A percentile compares a stretch with the other conserved stretches of the same genome.
phyloP scores from a whole-genome alignment of 352 stramenopile species.

The Globisporangium nagaii region DNA sequence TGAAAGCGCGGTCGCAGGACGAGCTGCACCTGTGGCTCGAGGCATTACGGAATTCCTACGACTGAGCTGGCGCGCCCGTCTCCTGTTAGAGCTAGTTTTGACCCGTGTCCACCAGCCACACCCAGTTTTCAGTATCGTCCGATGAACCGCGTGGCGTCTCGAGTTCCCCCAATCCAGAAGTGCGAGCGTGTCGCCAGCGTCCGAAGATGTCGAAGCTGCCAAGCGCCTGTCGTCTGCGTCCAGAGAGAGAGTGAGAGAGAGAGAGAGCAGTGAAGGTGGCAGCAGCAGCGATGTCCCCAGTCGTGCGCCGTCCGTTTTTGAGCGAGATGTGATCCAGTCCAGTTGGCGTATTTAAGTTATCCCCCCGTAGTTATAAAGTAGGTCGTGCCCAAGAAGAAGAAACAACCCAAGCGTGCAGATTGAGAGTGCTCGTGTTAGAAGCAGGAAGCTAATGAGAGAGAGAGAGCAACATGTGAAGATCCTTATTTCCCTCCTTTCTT shows the following conservation, averaged over 20 bases:
- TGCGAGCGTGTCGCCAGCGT: neutral
- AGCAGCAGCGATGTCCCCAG: neutral
- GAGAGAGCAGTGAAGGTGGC: too few species aligned
- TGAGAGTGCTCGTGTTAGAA: neutral
- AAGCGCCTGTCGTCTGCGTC: too few species aligned
- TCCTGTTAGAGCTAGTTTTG: slow-evolving; percentile 14
- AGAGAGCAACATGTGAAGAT: neutral
- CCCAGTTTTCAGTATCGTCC: slow-evolving; percentile 5
- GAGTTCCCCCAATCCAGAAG: neutral
- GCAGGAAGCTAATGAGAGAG: slow-evolving; percentile 1
- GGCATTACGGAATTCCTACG: slow-evolving; percentile 41
- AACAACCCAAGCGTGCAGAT: neutral
- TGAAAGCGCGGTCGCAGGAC: slow-evolving; percentile 59
- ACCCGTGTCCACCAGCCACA: neutral
- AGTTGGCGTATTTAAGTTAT: slow-evolving; percentile 12
- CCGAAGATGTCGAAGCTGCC: too few species aligned
- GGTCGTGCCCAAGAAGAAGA: neutral
- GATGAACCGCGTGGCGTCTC: neutral
- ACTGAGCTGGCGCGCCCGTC: slow-evolving; percentile 20
- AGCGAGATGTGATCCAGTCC: neutral
- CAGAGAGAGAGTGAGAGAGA: too few species aligned
- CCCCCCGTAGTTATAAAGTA: slow-evolving; percentile 5
- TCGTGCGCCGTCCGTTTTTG: neutral
- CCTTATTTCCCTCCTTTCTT: neutral
- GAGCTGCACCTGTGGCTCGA: slow-evolving; percentile 80